Conservation (phyloP, 192 early-diverging fungal species). For the Backusella morwellensis region DNA sequence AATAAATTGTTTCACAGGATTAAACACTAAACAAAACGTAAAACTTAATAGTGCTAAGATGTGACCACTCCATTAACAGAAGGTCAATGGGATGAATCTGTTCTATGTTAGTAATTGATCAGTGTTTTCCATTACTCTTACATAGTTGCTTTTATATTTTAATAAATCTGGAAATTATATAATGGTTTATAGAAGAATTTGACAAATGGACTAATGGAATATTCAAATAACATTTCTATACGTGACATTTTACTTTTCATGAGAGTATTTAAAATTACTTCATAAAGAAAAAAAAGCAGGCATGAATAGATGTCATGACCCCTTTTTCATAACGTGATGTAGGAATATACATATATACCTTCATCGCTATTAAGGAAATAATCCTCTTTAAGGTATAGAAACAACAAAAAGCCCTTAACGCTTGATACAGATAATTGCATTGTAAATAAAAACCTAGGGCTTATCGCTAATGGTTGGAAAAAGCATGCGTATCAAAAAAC, state of each 20-base stretch:
- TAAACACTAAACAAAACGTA: too few species aligned
- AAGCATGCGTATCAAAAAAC: neutral
- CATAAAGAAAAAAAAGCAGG: neutral
- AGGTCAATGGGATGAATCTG: too few species aligned
- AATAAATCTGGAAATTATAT: too few species aligned
- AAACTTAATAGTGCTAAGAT: too few species aligned
- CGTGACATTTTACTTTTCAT: neutral
- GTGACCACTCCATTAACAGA: too few species aligned
- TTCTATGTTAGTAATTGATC: too few species aligned
- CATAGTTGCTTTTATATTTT: too few species aligned
- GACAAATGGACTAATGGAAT: too few species aligned
- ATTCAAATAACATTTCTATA: neutral
- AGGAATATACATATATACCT: neutral
- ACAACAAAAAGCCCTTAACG: neutral
- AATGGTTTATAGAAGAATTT: too few species aligned
- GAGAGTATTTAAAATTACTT: neutral
- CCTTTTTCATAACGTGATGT: neutral
- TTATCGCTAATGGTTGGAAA: neutral
- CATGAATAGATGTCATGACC: neutral
- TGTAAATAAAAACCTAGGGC: neutral
- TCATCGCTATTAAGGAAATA: neutral
- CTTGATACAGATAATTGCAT: neutral
- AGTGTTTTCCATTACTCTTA: too few species aligned
- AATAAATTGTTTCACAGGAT: too few species aligned
- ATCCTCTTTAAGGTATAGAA: neutral